Conservation (phyloP, 805 yeast species). For the Candida coquimbonensis region DNA sequence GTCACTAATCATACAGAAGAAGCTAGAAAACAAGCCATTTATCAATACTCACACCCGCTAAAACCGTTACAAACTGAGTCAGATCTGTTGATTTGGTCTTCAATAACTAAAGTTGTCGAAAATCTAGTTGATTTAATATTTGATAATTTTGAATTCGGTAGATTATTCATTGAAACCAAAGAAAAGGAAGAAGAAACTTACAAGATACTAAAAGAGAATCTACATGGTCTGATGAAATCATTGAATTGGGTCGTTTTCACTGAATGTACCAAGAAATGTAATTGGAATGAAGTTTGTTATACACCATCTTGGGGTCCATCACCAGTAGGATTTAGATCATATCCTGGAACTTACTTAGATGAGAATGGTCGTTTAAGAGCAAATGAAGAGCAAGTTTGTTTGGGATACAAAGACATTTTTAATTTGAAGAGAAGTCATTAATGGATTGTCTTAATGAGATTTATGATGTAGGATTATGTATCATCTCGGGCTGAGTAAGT, state of each 20-base stretch:
- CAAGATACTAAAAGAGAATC: not conserved
- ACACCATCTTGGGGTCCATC: slow-evolving; percentile 59
- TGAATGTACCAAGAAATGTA: slow-evolving; percentile 26
- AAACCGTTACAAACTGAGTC: slow-evolving; percentile 1
- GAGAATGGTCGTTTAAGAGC: slow-evolving; percentile 22
- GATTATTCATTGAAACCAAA: not conserved
- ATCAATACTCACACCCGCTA: slow-evolving; percentile 6
- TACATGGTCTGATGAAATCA: not conserved
- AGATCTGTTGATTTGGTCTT: slow-evolving; percentile 8
- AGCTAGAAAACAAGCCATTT: slow-evolving; percentile 3
- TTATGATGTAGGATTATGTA: too few relatives aligned
- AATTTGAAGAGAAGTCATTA: too few relatives aligned
- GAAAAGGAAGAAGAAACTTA: not conserved
- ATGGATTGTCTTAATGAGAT: too few relatives aligned
- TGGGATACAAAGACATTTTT: slow-evolving; percentile 9
- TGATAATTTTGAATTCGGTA: slow-evolving; percentile 2
- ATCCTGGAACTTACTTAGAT: slow-evolving; percentile 20
- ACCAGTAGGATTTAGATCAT: slow-evolving; percentile 37
- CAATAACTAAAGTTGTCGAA: slow-evolving; percentile 1
- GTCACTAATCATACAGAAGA: slow-evolving; percentile 15
- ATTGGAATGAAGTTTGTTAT: slow-evolving; percentile 43
- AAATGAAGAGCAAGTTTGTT: slow-evolving; percentile 10
- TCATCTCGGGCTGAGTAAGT: too few relatives aligned
- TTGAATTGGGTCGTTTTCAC: slow-evolving; percentile 3
- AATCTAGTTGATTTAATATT: not conserved